These are phyloP conservation scores for Corynascus novoguineensis DNA, from an alignment of 495 filamentous ascomycete genomes.

Conservation along the genomic window DNA sequence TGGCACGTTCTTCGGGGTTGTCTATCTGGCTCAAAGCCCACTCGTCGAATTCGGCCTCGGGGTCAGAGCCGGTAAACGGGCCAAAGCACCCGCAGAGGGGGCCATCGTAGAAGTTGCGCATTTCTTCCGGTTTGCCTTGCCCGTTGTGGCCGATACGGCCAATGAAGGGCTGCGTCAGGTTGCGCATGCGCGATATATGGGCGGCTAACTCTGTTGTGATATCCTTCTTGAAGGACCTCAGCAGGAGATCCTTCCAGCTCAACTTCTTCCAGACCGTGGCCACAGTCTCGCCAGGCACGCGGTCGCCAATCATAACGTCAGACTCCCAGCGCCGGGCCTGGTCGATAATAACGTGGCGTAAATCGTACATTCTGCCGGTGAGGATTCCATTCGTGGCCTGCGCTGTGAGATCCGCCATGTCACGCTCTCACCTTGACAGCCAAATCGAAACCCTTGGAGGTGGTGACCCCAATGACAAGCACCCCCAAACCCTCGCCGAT, in stretches of 20 bases:
- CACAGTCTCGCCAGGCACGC: not conserved
- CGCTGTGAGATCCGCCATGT: not conserved
- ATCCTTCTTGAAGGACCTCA: not conserved
- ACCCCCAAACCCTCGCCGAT: not conserved
- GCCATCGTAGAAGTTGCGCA: not conserved
- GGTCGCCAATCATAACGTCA: not conserved
- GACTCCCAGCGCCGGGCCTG: not conserved
- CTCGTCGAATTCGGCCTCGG: not conserved
- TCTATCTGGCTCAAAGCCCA: not conserved
- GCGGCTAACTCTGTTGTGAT: not conserved
- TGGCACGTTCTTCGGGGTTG: not conserved
- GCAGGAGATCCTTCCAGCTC: not conserved
- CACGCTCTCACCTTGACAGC: not conserved
- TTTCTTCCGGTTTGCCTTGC: not conserved
- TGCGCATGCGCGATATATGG: not conserved
- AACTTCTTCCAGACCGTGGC: not conserved
- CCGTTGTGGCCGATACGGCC: not conserved
- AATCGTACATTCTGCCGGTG: not conserved
- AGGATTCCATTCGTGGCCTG: not conserved
- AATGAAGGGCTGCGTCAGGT: not conserved
- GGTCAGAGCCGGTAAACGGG: not conserved
- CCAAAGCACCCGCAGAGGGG: not conserved
- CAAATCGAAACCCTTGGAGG: not conserved
- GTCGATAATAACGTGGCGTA: not conserved
- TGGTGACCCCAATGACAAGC: not conserved